These are phyloP conservation scores for Leccinum ochraceum DNA, from an alignment of 768 basidiomycete genomes.

Conservation along the genomic window DNA sequence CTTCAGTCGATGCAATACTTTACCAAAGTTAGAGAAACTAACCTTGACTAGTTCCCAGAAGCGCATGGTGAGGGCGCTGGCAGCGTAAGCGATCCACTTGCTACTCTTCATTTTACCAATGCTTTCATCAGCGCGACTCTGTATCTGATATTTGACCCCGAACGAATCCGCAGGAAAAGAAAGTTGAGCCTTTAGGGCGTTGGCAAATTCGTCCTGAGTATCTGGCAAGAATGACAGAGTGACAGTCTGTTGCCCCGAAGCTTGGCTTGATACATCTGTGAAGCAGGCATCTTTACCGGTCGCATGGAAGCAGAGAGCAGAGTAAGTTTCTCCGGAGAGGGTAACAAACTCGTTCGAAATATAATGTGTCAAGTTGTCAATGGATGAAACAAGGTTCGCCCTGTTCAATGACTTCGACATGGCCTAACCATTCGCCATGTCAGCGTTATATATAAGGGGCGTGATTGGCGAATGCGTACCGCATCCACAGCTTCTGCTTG, in stretches of 20 bases:
- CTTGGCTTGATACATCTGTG: conserved; percentile 36
- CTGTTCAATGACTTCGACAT: conserved; percentile 35
- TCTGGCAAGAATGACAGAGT: conserved; percentile 55
- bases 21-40: conserved; percentile 21
- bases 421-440: conserved; percentile 24
- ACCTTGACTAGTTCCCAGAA: conserved; percentile 89
- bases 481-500: conserved; percentile 46
- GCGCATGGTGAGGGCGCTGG: conserved; percentile 67
- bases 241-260: conserved; percentile 42
- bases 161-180: conserved; percentile 36
- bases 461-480: conserved; percentile 24
- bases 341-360: conserved; percentile 43
- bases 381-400: conserved; percentile 44
- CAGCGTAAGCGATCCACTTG: conserved; percentile 90
- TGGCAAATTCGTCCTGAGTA: conserved; percentile 51
- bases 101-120: conserved; percentile 77
- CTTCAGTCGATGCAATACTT: conserved; percentile 2
- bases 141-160: conserved; percentile 53
- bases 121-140: conserved; percentile 45
- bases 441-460: neutral
- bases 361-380: conserved; percentile 50
- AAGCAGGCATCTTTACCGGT: conserved; percentile 38
- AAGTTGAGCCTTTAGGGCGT: conserved; percentile 35
- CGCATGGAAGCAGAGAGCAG: conserved; percentile 51
- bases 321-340: conserved; percentile 47